Conservation (phyloP, 352 stramenopile genomes). For the Pythium vanterpoolii region DNA sequence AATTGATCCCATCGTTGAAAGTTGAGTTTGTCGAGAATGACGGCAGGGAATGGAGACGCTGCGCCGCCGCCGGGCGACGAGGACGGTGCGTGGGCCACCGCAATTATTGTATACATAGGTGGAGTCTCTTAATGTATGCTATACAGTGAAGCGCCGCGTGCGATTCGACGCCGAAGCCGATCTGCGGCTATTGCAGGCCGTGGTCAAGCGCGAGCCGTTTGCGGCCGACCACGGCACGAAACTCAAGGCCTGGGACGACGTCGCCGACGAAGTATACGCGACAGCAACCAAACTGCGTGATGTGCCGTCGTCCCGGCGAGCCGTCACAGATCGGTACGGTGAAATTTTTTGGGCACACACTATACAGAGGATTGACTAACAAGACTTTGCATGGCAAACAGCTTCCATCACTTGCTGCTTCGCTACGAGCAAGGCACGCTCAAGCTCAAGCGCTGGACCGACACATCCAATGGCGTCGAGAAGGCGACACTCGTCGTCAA, state of each 20-base stretch:
- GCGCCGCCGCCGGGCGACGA: constrained; percentile 11
- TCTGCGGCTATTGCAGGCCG: constrained; percentile 37
- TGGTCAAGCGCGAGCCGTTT: constrained; percentile 42
- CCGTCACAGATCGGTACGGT: constrained; percentile 36
- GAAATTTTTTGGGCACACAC: neutral
- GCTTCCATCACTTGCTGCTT: constrained; percentile 39
- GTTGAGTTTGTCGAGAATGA: neutral
- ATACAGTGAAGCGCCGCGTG: constrained; percentile 26
- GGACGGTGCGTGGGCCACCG: constrained; percentile 10
- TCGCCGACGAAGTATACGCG: constrained; percentile 37
- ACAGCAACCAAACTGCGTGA: constrained; percentile 28
- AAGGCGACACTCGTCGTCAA: constrained; percentile 24
- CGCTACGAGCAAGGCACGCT: constrained; percentile 33
- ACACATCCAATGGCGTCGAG: constrained; percentile 25
- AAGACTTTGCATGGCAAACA: neutral
- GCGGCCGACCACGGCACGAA: constrained; percentile 45
- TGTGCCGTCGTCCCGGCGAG: constrained; percentile 32
- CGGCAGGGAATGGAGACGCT: neutral
- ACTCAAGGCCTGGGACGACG: constrained; percentile 46
- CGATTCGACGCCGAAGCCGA: constrained; percentile 42
- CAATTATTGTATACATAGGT: neutral
- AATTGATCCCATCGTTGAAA: neutral
- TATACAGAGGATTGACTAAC: neutral
- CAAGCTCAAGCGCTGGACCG: constrained; percentile 29
- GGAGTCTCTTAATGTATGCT: neutral